phyloP scores from a whole-genome alignment of 164 flowering plant genomes.

The Magnolia officinalis region DNA sequence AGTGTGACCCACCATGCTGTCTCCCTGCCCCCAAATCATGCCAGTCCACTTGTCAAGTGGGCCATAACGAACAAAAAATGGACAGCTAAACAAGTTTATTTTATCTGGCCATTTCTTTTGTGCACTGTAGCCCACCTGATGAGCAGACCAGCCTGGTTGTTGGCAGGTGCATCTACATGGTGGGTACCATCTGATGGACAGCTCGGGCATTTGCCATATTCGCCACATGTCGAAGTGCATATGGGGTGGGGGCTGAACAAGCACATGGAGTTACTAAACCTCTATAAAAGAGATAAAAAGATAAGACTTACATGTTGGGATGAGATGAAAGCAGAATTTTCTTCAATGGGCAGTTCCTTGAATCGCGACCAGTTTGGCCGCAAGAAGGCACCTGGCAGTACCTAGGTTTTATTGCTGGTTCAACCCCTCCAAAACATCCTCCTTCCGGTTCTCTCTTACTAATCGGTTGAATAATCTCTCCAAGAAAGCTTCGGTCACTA shows the following conservation, averaged over 20 bases:
- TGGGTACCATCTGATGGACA: no score
- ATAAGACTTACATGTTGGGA: not conserved
- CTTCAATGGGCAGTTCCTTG: slow-evolving; percentile 4
- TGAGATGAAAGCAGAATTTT: not conserved
- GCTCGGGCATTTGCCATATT: no score
- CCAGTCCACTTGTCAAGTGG: no score
- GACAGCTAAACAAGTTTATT: not conserved
- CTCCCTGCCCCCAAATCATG: not conserved
- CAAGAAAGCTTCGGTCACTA: no score
- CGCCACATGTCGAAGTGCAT: no score
- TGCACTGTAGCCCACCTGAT: no score
- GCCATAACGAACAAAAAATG: not conserved
- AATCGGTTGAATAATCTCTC: no score
- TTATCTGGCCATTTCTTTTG: no score
- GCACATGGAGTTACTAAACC: not conserved
- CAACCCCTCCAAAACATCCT: not conserved
- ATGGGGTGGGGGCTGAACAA: not conserved
- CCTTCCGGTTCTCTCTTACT: no score
- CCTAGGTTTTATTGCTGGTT: not conserved
- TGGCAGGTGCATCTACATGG: no score
- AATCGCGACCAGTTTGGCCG: not conserved
- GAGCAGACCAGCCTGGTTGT: no score
- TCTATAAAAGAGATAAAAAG: not conserved
- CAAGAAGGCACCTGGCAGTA: slow-evolving; percentile 6
- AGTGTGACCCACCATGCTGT: no score